Evolutionary conservation across 257 asterid genomes (phyloP).

Genomic region (Fraxinus quadrangulata): DNA sequence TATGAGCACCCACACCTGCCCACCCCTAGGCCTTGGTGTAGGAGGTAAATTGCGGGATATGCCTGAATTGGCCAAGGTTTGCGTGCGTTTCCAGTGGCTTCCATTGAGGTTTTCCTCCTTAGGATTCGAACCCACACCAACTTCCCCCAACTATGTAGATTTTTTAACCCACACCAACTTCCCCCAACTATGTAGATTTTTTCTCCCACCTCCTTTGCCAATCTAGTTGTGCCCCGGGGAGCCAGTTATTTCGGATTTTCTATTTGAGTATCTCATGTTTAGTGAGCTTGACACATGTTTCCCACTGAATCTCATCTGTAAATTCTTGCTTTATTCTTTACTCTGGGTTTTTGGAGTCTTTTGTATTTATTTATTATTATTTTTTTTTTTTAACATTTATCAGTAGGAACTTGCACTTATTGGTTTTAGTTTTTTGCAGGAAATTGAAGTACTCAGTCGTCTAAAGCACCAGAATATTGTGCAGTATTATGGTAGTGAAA

Average conservation of each 20-base stretch:
- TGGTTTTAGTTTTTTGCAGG: constrained; percentile 46
- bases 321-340: neutral
- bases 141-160: too few species aligned
- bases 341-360: neutral
- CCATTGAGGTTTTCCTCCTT: too few species aligned
- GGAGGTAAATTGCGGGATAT: too few species aligned
- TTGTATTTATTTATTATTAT: neutral
- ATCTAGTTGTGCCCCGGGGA: too few species aligned
- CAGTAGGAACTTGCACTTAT: constrained; percentile 15
- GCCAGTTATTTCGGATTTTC: neutral
- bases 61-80: too few species aligned
- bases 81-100: too few species aligned
- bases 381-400: neutral
- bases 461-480: constrained; percentile 89
- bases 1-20: too few species aligned
- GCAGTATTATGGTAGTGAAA: constrained; percentile 88
- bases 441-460: constrained; percentile 81
- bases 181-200: too few species aligned
- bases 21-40: too few species aligned
- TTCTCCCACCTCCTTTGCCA: too few species aligned
- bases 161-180: too few species aligned
- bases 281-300: neutral
- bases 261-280: neutral
- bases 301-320: neutral
- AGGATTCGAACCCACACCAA: too few species aligned